Conservation (phyloP, 31 red algal species). For the Odonthalia washingtoniensis region DNA sequence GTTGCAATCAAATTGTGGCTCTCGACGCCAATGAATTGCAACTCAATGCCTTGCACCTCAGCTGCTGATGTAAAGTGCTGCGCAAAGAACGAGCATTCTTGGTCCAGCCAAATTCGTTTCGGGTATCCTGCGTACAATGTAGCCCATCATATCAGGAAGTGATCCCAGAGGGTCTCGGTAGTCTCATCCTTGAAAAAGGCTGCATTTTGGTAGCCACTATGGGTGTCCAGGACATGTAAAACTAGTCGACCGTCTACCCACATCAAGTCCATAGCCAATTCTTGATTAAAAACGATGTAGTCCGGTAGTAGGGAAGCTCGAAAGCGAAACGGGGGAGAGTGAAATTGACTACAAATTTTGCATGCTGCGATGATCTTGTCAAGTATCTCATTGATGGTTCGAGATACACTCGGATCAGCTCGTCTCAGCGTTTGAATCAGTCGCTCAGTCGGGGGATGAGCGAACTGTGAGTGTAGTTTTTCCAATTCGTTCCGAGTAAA, state of each 20-base stretch:
- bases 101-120: conserved; percentile 4
- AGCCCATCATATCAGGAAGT: conserved; percentile 35
- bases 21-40: conserved; percentile 8
- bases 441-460: too few species aligned
- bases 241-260: background rate
- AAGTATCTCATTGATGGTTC: too few species aligned
- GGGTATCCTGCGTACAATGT: conserved; percentile 16
- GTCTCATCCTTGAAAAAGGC: conserved; percentile 14
- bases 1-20: conserved; percentile 36
- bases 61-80: background rate
- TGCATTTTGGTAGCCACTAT: conserved; percentile 8
- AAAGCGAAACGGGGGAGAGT: too few species aligned
- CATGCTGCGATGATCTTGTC: too few species aligned
- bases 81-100: conserved; percentile 31
- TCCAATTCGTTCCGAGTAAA: too few species aligned
- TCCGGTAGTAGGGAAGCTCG: too few species aligned
- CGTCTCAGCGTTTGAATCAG: too few species aligned
- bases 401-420: too few species aligned
- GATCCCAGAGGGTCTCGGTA: conserved; percentile 19
- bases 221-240: conserved; percentile 28
- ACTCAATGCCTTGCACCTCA: background rate
- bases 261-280: too few species aligned
- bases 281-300: too few species aligned
- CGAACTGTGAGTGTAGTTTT: too few species aligned
- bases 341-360: too few species aligned